phyloP scores from a whole-genome alignment of 257 asterid species.

The Schizonepeta tenuifolia region DNA sequence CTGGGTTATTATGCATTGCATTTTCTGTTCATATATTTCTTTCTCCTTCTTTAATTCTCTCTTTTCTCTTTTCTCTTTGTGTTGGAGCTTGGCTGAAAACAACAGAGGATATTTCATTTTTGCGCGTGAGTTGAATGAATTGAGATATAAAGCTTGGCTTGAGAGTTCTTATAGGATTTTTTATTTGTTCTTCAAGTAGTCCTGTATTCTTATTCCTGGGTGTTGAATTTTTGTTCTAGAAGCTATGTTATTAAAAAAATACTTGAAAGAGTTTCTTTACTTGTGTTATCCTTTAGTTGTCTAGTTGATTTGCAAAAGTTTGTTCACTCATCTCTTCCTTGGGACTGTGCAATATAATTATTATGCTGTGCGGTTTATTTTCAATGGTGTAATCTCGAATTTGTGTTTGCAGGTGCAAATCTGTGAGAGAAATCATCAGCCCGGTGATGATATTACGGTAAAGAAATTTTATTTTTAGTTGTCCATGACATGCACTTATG shows the following conservation, averaged over 20 bases:
- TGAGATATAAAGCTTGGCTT: slow-evolving; percentile 1
- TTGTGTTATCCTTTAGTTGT: background rate
- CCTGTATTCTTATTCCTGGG: slow-evolving; percentile 5
- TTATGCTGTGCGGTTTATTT: slow-evolving; percentile 13
- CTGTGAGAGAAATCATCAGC: slow-evolving; percentile 92
- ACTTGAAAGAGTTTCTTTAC: background rate
- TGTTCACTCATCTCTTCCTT: slow-evolving; percentile 14
- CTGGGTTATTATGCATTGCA: slow-evolving; percentile 11
- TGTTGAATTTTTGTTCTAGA: background rate
- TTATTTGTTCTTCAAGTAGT: slow-evolving; percentile 5
- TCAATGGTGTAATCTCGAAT: slow-evolving; percentile 30
- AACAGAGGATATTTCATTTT: background rate
- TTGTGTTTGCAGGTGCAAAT: slow-evolving; percentile 76
- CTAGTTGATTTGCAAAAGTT: slow-evolving; percentile 13
- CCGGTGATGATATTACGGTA: slow-evolving; percentile 91
- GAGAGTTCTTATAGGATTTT: slow-evolving; percentile 6
- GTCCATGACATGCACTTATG: background rate
- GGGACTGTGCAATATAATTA: background rate
- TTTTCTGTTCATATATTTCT: background rate
- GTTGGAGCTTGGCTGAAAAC: slow-evolving; percentile 8
- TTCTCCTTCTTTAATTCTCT: background rate
- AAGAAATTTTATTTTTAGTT: slow-evolving; percentile 6
- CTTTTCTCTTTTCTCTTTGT: background rate
- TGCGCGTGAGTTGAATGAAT: slow-evolving; percentile 1
- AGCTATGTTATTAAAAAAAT: background rate